Conservation (phyloP, 139 green algal species). For the Picochlorum costavermella region DNA sequence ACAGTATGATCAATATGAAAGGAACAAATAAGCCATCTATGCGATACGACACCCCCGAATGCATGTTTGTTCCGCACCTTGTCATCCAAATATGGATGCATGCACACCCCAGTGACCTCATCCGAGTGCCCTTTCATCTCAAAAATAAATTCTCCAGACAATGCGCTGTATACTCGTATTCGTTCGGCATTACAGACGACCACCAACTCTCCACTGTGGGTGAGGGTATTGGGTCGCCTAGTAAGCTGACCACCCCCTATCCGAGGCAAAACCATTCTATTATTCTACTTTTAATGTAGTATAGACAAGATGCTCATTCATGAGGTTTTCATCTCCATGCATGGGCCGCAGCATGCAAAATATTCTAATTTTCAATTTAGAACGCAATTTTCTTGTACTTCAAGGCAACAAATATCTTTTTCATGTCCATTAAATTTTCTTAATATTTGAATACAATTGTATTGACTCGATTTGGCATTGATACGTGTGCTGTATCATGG, state of each 20-base stretch:
- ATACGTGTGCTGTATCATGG: too few species aligned
- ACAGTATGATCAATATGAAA: neutral
- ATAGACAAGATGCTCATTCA: too few species aligned
- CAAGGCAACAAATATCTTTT: too few species aligned
- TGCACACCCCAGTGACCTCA: conserved; percentile 35
- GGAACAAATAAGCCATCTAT: neutral
- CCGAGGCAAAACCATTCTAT: neutral
- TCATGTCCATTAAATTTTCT: too few species aligned
- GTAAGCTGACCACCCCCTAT: conserved; percentile 16
- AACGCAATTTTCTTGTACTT: too few species aligned
- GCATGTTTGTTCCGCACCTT: conserved; percentile 19
- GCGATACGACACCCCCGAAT: too few species aligned
- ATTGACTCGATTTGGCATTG: too few species aligned
- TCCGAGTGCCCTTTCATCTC: conserved; percentile 28
- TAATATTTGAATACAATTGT: too few species aligned
- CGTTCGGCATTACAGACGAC: conserved; percentile 23
- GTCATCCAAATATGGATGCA: conserved; percentile 22
- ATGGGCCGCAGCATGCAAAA: too few species aligned
- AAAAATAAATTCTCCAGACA: conserved; percentile 30
- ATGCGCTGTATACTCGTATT: conserved; percentile 40
- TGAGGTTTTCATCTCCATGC: too few species aligned
- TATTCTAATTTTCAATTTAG: too few species aligned
- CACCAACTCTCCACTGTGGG: conserved; percentile 35
- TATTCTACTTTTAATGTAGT: neutral
- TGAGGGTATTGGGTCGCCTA: conserved; percentile 11